Percentiles rank a stretch among this genome's conserved stretches.
These are phyloP conservation scores for Hypoxylon sp. DNA, from an alignment of 2,329 filamentous ascomycete genomes.

Conservation along the genomic window DNA sequence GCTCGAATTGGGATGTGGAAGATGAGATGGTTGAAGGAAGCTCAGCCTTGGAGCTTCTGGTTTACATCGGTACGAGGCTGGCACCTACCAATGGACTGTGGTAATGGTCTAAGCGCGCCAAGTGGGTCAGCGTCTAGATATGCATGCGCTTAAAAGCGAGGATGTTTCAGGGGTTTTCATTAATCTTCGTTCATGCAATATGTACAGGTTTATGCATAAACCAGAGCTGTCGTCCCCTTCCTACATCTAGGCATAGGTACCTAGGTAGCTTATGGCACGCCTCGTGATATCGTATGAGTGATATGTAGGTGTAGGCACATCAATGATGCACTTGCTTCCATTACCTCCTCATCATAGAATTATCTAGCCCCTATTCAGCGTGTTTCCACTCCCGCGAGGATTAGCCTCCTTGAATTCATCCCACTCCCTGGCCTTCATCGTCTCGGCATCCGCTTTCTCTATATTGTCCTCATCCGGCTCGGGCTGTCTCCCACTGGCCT, in stretches of 20 bases:
- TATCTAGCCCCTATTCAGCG: slow-evolving; percentile 76
- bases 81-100: background rate
- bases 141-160: background rate
- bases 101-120: background rate
- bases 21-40: slow-evolving; percentile 15
- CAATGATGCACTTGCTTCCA: background rate
- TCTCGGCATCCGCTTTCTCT: slow-evolving; percentile 89
- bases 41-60: slow-evolving; percentile 23
- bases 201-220: background rate
- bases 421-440: slow-evolving; percentile 93
- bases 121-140: background rate
- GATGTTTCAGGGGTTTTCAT: background rate
- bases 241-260: too few species aligned
- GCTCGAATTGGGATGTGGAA: slow-evolving; percentile 5
- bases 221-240: background rate
- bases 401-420: slow-evolving; percentile 95
- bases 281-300: background rate
- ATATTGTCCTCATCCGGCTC: slow-evolving; percentile 91
- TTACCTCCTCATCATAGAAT: background rate
- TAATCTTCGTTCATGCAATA: background rate
- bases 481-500: slow-evolving; percentile 74
- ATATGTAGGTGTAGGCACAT: background rate
- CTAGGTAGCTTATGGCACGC: background rate
- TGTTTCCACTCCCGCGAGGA: slow-evolving; percentile 85
- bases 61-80: slow-evolving; percentile 18